phyloP scores from a whole-genome alignment of 768 basidiomycete genomes.

The Leccinellum luteum region DNA sequence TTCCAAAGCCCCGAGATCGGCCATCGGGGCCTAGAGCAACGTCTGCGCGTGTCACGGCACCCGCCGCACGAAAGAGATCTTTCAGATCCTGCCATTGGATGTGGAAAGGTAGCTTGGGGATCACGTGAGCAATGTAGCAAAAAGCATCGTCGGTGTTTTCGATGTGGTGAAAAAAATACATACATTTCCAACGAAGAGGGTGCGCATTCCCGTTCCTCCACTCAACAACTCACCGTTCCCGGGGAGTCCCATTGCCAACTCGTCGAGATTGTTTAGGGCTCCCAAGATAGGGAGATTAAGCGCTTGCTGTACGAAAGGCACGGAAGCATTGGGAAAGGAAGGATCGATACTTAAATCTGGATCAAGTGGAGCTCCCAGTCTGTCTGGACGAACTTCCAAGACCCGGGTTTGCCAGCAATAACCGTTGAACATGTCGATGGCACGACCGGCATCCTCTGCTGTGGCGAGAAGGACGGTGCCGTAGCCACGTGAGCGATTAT shows the following conservation, averaged over 20 bases:
- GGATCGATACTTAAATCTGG: slow-evolving; percentile 18
- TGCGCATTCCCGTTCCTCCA: slow-evolving; percentile 42
- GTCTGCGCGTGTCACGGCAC: slow-evolving; percentile 87
- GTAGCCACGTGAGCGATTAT: slow-evolving; percentile 90
- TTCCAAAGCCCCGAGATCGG: slow-evolving; percentile 89
- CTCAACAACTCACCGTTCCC: slow-evolving; percentile 24
- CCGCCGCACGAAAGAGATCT: slow-evolving; percentile 90
- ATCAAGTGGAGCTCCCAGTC: slow-evolving; percentile 43
- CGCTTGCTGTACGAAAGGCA: slow-evolving; percentile 20
- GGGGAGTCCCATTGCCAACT: slow-evolving; percentile 11
- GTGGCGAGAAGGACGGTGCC: slow-evolving; percentile 93
- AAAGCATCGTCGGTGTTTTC: slow-evolving; percentile 1
- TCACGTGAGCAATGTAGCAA: slow-evolving; percentile 13
- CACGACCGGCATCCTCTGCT: slow-evolving; percentile 91
- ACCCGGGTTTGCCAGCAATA: slow-evolving; percentile 95
- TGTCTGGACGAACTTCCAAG: slow-evolving; percentile 89
- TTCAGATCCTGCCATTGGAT: slow-evolving; percentile 99
- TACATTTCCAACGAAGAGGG: slow-evolving; percentile 88
- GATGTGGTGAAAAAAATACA: slow-evolving; percentile 31
- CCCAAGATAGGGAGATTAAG: slow-evolving; percentile 13
- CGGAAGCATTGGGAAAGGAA: slow-evolving; percentile 11
- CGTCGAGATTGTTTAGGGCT: slow-evolving; percentile 17
- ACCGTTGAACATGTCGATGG: slow-evolving; percentile 95
- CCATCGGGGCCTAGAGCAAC: slow-evolving; percentile 87
- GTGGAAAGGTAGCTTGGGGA: slow-evolving; percentile 80